Percentiles rank a stretch among this genome's conserved stretches.
phyloP scores from a whole-genome alignment of 2,329 filamentous ascomycete species.

The Aspergillus awamori region DNA sequence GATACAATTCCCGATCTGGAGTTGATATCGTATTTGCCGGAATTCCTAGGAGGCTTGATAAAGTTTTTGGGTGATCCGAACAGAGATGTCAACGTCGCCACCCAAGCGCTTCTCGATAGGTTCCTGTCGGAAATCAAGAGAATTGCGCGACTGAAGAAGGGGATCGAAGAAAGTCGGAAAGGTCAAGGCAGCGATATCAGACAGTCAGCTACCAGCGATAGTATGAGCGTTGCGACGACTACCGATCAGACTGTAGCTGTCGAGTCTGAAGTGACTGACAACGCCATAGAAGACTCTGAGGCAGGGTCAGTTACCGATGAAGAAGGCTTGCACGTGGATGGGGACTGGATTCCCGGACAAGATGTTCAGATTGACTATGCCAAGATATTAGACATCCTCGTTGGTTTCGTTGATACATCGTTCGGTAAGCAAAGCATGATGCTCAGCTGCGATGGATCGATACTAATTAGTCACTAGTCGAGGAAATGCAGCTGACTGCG shows the following conservation, averaged over 20 bases:
- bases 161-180: conserved; percentile 82
- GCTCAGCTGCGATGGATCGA: background rate
- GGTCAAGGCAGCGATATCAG: conserved; percentile 69
- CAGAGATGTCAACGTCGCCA: conserved; percentile 90
- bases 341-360: conserved; percentile 96
- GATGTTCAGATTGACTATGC: conserved; percentile 94
- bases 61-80: conserved; percentile 92
- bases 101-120: conserved; percentile 82
- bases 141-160: conserved; percentile 89
- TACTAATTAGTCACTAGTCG: conserved; percentile 58
- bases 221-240: conserved; percentile 60
- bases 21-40: conserved; percentile 86
- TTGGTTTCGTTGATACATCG: conserved; percentile 82
- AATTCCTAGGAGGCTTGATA: conserved; percentile 85
- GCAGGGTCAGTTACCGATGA: conserved; percentile 54
- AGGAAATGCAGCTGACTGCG: conserved; percentile 88
- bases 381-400: conserved; percentile 87
- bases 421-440: conserved; percentile 57
- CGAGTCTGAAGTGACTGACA: conserved; percentile 53
- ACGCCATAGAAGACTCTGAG: conserved; percentile 56
- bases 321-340: conserved; percentile 67
- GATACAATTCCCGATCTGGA: conserved; percentile 97
- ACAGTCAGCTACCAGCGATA: conserved; percentile 70
- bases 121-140: conserved; percentile 93
- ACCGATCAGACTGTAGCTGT: conserved; percentile 50